Base-by-base conservation (phyloP, 192 early-diverging fungal genomes). In the Entrophospora sp. region DNA sequence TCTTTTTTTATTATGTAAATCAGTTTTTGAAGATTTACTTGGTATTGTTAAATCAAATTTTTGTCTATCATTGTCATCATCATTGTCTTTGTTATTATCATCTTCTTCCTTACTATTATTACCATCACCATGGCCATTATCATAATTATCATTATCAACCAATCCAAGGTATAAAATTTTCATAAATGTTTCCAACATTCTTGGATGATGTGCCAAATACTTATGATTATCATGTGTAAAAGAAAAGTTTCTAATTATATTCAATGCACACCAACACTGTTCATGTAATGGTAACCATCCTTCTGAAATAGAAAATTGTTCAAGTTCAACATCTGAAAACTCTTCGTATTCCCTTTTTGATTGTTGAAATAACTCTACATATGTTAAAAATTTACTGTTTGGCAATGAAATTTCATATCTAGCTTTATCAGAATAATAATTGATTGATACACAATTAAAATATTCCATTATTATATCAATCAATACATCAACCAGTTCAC, bases 401-500 rank as follows among this genome's bases (percentile, higher is more conserved):
- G 71, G 58, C n/a, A 38, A 38, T 31, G 34, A 13, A 28, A 42
- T 58, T 32, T 61, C 37, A 27, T 40, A 10, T 56, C 6, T 14
- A 27, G 46, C 24, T 37, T 48, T 8, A 37, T 38, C 38, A 27
- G 37, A 27, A n/a, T n/a, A n/a, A n/a, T n/a, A n/a, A n/a, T n/a
- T n/a, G n/a, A n/a, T n/a, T n/a, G n/a, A n/a, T 2, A 52, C 34
- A 37, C 3, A 9, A n/a, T 72, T 57, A 22, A 60, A 12, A 8
- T 25, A 24, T 32, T 75, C 69, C 37, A 85, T 82, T 8, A 86
- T 46, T 36, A 84, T 75, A 55, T 85, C 85, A 31, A 86, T 69
- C 31, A 91, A 64, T 9, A 79, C 71, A 67, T 89, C 87, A 35
- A 87, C 71, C 18, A 91, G 73, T 67, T 87, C 86, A 5, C 86